Evolutionary conservation across 2,329 filamentous ascomycete species (phyloP), one percentile per base, ranked within the genome.

Genomic region (Paecilomyces fulvus): DNA sequence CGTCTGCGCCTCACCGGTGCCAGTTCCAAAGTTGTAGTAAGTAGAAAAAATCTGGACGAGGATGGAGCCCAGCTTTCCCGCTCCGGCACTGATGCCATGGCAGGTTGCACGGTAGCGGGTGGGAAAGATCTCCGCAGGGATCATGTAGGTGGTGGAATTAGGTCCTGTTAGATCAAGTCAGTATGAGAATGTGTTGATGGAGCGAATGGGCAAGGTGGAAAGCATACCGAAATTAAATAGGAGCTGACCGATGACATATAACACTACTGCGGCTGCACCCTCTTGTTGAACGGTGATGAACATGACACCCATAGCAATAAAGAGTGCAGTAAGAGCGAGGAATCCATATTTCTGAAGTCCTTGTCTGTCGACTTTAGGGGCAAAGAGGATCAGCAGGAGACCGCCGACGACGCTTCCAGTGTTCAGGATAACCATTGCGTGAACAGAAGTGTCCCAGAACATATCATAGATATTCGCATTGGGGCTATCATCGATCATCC

Each of bases 111-210:
- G 75, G 61, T 82, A 82, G 17, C 77, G 72, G 0, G 80, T 83
- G 3, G 80, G 80, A 59, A 82, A 83, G 53, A 81, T 74, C 59
- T 82, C 80, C 11, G 79, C 79, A n/a, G 80, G 77, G 37, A 82
- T 78, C 62, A 78, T 75, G 56, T 73, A 74, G 6, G 70, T 75
- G 33, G 74, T 73, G 60, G 69, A 70, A 51, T 73, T 74, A 31
- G 72, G 71, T 20, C 70, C 70, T 70, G 51, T 5, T 37, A 10
- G 25, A 14, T 33, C 21, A 12, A 30, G 25, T 58, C 53, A 55
- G 54, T 57, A 51, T 49, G 50, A 21, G 11, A 17, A 9, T 33
- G 51, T 20, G 0, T 46, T 30, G 5, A 55, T 33, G 57, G 52
- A 8, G 49, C 20, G 12, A 54, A 17, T 10, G 49, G 25, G 51